Percentiles rank a stretch among this genome's conserved stretches.
phyloP scores from a whole-genome alignment of 192 early-diverging fungal species.

The Coemansia sp. region DNA sequence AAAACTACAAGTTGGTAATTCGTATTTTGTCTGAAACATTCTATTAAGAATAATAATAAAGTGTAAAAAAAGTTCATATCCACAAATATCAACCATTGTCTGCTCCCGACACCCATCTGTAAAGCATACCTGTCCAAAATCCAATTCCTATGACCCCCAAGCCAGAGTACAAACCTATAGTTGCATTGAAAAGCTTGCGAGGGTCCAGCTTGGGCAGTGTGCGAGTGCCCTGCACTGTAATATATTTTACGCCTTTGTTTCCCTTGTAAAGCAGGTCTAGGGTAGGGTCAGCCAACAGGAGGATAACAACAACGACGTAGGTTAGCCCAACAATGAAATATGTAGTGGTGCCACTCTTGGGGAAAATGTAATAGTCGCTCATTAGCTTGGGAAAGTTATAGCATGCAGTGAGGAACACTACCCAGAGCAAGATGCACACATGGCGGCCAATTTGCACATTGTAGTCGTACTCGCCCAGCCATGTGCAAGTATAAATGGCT shows the following conservation, averaged over 20 bases:
- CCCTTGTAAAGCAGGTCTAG: conserved; percentile 6
- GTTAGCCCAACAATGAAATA: background rate
- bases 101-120: background rate
- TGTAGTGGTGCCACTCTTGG: background rate
- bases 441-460: conserved; percentile 9
- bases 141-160: background rate
- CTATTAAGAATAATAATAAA: background rate
- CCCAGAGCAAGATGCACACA: conserved; percentile 5
- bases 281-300: conserved; percentile 1
- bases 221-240: background rate
- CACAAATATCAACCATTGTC: background rate
- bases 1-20: too few species aligned
- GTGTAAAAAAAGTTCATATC: background rate
- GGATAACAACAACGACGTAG: background rate
- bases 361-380: background rate
- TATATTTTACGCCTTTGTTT: conserved; percentile 3
- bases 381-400: background rate
- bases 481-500: conserved; percentile 12
- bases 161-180: conserved; percentile 8
- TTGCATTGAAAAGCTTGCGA: conserved; percentile 3
- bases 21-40: too few species aligned
- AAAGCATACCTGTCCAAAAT: background rate
- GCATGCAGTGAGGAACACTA: background rate
- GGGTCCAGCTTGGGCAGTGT: conserved; percentile 6
- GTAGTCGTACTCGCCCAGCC: conserved; percentile 11